Evolutionary conservation across 2,329 filamentous ascomycete species (phyloP).

Genomic region (Fusarium sp.): DNA sequence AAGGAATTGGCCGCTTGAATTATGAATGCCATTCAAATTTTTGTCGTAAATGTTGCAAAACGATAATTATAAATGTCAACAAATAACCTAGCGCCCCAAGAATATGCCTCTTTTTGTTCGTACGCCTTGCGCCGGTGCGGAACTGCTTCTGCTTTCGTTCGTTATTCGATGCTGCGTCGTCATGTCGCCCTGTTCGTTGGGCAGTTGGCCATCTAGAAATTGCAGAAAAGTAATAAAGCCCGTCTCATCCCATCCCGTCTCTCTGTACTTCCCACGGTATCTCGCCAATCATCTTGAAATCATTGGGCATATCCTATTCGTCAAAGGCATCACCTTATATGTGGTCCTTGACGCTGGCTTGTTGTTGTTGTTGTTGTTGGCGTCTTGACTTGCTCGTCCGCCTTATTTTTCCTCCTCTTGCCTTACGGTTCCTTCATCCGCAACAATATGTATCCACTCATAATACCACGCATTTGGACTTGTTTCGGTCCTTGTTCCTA

Average conservation of each 20-base stretch:
- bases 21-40: conserved; percentile 33
- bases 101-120: conserved; percentile 54
- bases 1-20: conserved; percentile 8
- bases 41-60: conserved; percentile 42
- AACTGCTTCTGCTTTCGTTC: conserved; percentile 51
- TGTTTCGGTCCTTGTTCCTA: conserved; percentile 53
- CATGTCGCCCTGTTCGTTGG: conserved; percentile 47
- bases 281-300: conserved; percentile 43
- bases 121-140: conserved; percentile 57
- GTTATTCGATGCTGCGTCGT: conserved; percentile 52
- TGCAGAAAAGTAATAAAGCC: conserved; percentile 45
- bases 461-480: conserved; percentile 57
- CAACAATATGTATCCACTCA: conserved; percentile 46
- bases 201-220: conserved; percentile 47
- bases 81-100: conserved; percentile 54
- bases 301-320: conserved; percentile 41
- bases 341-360: conserved; percentile 36
- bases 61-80: conserved; percentile 53
- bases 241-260: conserved; percentile 27
- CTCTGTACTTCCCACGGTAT: conserved; percentile 41
- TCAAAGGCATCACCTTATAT: conserved; percentile 40
- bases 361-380: conserved; percentile 26
- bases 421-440: conserved; percentile 7
- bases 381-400: conserved; percentile 27
- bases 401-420: conserved; percentile 38